Evolutionary conservation across 2,329 filamentous ascomycete species (phyloP).

Genomic region (Cercospora berteroae): DNA sequence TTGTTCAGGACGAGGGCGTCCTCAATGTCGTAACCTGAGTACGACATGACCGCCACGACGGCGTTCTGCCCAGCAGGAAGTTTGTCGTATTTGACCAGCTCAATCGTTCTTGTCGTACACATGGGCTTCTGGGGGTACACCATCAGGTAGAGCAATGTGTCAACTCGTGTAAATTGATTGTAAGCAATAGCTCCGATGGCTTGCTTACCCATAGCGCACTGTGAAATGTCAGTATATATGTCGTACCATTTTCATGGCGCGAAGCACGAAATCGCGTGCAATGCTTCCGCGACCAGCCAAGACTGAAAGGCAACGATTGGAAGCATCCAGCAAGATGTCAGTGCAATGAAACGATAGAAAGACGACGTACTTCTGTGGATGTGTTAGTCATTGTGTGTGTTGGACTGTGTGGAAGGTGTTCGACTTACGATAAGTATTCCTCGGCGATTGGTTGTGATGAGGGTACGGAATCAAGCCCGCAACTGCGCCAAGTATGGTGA

Average conservation of each 20-base stretch:
- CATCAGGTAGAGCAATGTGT: constrained; percentile 92
- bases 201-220: constrained; percentile 94
- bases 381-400: too few species aligned
- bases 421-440: constrained; percentile 96
- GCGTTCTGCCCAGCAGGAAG: constrained; percentile 95
- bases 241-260: too few species aligned
- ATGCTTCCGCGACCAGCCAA: too few species aligned
- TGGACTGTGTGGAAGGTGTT: too few species aligned
- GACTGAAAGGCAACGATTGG: too few species aligned
- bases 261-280: too few species aligned
- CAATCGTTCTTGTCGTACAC: constrained; percentile 95
- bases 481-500: constrained; percentile 92
- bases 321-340: too few species aligned
- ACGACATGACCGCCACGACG: constrained; percentile 98
- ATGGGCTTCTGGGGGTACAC: constrained; percentile 97
- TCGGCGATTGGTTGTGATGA: constrained; percentile 96
- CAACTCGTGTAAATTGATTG: constrained; percentile 96
- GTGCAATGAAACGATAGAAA: too few species aligned
- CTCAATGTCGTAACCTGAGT: constrained; percentile 98
- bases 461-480: constrained; percentile 96
- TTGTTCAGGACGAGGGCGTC: constrained; percentile 97
- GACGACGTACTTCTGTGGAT: background rate
- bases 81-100: constrained; percentile 95
- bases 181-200: constrained; percentile 97
- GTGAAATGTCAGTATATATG: background rate